These are phyloP conservation scores for Xanthoconium separans DNA, from an alignment of 1,284 basidiomycete species.

Conservation along the genomic window DNA sequence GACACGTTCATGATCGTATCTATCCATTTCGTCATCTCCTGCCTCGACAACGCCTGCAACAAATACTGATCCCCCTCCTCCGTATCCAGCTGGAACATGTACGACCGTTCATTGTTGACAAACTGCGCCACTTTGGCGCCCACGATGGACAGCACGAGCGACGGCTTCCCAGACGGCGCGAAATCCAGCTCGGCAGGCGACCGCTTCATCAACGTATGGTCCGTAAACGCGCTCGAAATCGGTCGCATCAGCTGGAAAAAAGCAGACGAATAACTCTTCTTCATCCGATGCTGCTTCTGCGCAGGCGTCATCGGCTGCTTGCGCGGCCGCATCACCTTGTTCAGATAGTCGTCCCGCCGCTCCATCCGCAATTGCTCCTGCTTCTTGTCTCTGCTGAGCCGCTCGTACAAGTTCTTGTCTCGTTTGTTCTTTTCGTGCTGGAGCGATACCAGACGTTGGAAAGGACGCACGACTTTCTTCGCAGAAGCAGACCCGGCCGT, in stretches of 20 bases:
- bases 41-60: constrained; percentile 65
- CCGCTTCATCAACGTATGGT: constrained; percentile 54
- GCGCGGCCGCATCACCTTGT: constrained; percentile 65
- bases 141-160: constrained; percentile 68
- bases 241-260: constrained; percentile 85
- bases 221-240: constrained; percentile 77
- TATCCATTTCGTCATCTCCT: constrained; percentile 74
- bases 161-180: constrained; percentile 62
- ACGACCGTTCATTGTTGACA: constrained; percentile 77
- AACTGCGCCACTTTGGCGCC: constrained; percentile 68
- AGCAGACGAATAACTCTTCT: constrained; percentile 78
- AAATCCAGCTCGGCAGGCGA: constrained; percentile 76
- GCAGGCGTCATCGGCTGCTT: constrained; percentile 44
- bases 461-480: constrained; percentile 62
- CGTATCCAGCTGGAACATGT: constrained; percentile 76
- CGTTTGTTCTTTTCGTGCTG: constrained; percentile 80
- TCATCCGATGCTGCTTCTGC: constrained; percentile 73
- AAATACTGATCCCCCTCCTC: constrained; percentile 84
- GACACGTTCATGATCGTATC: constrained; percentile 68
- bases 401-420: constrained; percentile 63
- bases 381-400: constrained; percentile 69
- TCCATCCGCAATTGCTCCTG: constrained; percentile 70
- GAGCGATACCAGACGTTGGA: constrained; percentile 55
- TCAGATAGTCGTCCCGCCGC: constrained; percentile 69
- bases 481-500: constrained; percentile 40